Base-by-base conservation (phyloP, 257 asterid genomes). In the Ehretia macrophylla region DNA sequence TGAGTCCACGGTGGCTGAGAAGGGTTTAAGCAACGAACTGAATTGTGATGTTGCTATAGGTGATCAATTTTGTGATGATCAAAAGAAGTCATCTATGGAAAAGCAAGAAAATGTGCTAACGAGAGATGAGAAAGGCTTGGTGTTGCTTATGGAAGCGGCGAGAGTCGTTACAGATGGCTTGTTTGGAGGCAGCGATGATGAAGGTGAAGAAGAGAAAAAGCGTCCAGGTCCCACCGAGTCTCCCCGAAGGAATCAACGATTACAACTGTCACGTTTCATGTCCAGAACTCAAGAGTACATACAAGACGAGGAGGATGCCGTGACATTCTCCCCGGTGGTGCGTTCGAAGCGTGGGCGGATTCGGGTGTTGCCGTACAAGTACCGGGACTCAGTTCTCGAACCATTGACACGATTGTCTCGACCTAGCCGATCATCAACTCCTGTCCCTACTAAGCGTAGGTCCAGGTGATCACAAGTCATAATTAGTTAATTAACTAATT, bases 321-420 rank as follows among this genome's bases (percentile, higher is more conserved):
- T 6, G 12, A 13, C 13, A 20, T 13, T 14, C 23, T 0, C 17
- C 14, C 66, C 66, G 32, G 59, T 42, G 56, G 56, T 52, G 21
- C 32, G 56, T 27, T 22, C 61, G 35, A 66, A 50, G 35, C 51
- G 72, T n/a, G 72, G 66, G 8, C 44, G 72, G 48, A n/a, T 32
- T 51, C 72, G 23, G 48, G 66, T 51, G 39, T 44, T 67, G 50
- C 72, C 72, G 14, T 39, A 52, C 51, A 67, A 59, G 60, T 67
- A 67, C 32, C 16, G 46, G 1, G 72, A 67, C 42, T 67, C 72
- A n/a, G 39, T 67, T 17, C 35, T 67, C n/a, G 61, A 51, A 39
- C 66, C 64, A 57, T 46, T 65, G 11, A 39, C 52, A 32, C 21
- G 23, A 1, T 42, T 37, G 0, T 58, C 66, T 10, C 63, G 66